Base-by-base conservation (phyloP, 768 basidiomycete species). In the Psilocybe cubensis region DNA sequence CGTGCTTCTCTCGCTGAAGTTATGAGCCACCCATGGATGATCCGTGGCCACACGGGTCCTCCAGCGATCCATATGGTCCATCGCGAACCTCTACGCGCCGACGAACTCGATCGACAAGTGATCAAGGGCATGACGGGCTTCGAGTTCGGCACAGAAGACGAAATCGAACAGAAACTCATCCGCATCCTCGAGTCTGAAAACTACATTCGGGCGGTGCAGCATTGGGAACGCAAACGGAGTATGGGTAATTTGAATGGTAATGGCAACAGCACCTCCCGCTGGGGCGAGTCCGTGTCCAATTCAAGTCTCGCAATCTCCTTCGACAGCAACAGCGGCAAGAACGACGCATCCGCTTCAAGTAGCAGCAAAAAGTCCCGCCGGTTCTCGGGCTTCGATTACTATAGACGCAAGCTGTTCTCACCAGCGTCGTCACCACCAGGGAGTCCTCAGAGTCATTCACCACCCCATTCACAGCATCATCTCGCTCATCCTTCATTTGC, bases 321-420 rank as follows among this genome's bases (percentile, higher is more conserved):
- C 62, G 82, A 83, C 55, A 78, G 77, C 55, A 76, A 71, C 50
- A 63, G 73, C 6, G 65, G 69, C 49, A 80, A 79, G 67, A 78
- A 75, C 66, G 77, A 77, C 38, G 56, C 65, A 18, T 53, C 58
- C 43, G 57, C 59, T 14, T 59, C 81, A n/a, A n/a, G n/a, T n/a
- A n/a, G n/a, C n/a, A n/a, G n/a, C 54, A 84, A 86, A 75, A 89
- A 88, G 67, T 79, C 81, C 20, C 92, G 88, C 68, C 83, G 96
- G n/a, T 98, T 98, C 71, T 94, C 92, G 11, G 96, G 89, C 2
- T 92, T 99, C 67, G 96, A 97, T 67, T 97, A 94, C 66, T 96
- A 96, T 68, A 84, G 92, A 35, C 85, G 89, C 66, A 98, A 96
- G 73, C 72, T 98, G 44, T 95, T 94, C 73, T 83, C 87, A 0